Evolutionary conservation across 495 filamentous ascomycete genomes (phyloP), one percentile per base, ranked within the genome.

Genomic region (Penicillium atrosanguineum): DNA sequence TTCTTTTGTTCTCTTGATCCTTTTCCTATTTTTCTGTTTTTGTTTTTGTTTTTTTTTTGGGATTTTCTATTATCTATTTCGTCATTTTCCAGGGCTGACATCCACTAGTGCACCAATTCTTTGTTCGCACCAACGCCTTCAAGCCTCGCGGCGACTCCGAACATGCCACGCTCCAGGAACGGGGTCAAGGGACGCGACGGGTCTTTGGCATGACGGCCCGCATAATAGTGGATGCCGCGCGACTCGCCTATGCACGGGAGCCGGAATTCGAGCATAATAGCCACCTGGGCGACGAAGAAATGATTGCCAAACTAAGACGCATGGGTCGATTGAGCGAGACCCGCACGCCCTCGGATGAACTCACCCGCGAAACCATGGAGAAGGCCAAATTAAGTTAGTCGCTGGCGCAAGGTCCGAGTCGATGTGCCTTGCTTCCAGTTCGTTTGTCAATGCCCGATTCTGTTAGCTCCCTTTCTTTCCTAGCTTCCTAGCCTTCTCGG

Each of bases 161-260:
- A 61, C 69, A 75, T 19, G 39, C 66, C 1, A 34, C 9, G 23
- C 23, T 23, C 23, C 23, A 23, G 62, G 67, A 1, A 65, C 73
- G 16, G 54, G 80, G 8, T 75, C 74, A 43, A 75, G 84, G 16
- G 92, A 91, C 65, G 31, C 31, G 31, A 34, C 81, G 87, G 19
- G 89, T 97, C 7, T 96, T 89, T 77, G 91, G 91, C 18, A 92
- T 96, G 89, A 97, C 92, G 43, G 91, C 89, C 7, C 74, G 90
- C 37, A 93, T 96, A 26, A 60, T 96, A 37, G 87, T 96, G 4
- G 92, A 97, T 68, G 85, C 86, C 4, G 91, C 92, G 9, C 79
- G 88, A 40, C 74, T 96, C 12, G 92, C 92, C 38, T 97, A 92
- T 68, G 84, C 69, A 3, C 74, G 83, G 69, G 82, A 88, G 59